Base-by-base conservation (phyloP, 305 asterid genomes). In the Solanum hybrid region DNA sequence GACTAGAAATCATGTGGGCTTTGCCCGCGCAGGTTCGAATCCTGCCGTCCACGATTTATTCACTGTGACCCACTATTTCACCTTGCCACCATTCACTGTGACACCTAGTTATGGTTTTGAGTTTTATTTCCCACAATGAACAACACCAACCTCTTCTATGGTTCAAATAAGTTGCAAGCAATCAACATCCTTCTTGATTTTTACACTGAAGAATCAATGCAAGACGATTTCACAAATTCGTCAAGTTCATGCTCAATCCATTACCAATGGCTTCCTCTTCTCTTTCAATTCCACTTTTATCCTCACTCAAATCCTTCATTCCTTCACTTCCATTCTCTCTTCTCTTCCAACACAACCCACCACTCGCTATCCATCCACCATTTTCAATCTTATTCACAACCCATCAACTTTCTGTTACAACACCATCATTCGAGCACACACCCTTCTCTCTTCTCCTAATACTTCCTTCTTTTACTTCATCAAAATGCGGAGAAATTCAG, bases 1-100 rank as follows among this genome's bases (percentile, higher is more conserved):
- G 99, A 97, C 98, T 97, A 97, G 98, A 97, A 96, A 96, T 97
- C 98, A 95, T 96, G 99, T 96, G 98, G 99, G 98, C 99, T 94
- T 14, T 96, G 98, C 98, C 98, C 98, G 99, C 98, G 97, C 99
- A 96, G 98, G 98, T 96, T 96, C 97, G 99, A 96, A 96, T 97
- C 98, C 98, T 96, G 99, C 99, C 98, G 98, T 76, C 78, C 86
- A 88, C 89, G 78, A 94, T 51, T 79, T 3, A n/a, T n/a, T n/a
- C n/a, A n/a, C n/a, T n/a, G n/a, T n/a, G n/a, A n/a, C 7, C 22
- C 40, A 17, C 40, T 31, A 75, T 75, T 75, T 42, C 79, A 90
- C 90, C 91, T 46, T 46, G 60, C 60, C 60, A 46, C 60, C 60
- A 46, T 46, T 46, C 35, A 17, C 24, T 56, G 69, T 56, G 24